Conservation (phyloP, 2,329 filamentous ascomycete species). For the Trematosphaeria pertusa region DNA sequence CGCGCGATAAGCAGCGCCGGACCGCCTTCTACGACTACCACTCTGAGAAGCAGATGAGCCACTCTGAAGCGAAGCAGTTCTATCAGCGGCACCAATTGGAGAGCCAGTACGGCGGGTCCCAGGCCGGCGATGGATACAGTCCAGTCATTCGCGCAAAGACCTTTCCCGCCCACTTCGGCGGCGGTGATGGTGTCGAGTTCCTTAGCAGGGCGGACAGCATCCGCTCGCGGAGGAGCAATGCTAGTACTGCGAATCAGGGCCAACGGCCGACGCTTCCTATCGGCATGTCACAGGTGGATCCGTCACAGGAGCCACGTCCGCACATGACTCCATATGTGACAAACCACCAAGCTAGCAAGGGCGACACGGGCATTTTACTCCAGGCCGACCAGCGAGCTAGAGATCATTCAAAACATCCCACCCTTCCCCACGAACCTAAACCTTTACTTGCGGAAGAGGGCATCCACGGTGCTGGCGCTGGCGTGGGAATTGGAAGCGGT, state of each 20-base stretch:
- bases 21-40: constrained; percentile 94
- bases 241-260: constrained; percentile 37
- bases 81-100: constrained; percentile 87
- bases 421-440: constrained; percentile 63
- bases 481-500: constrained; percentile 67
- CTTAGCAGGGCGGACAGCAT: constrained; percentile 51
- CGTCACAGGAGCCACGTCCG: constrained; percentile 33
- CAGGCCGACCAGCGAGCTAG: constrained; percentile 57
- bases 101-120: constrained; percentile 52
- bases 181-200: constrained; percentile 42
- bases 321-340: constrained; percentile 23
- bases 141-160: constrained; percentile 55
- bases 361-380: constrained; percentile 42
- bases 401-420: constrained; percentile 59
- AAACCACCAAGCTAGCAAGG: constrained; percentile 17
- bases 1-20: constrained; percentile 64
- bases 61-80: constrained; percentile 93
- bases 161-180: constrained; percentile 50
- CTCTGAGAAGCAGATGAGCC: constrained; percentile 91
- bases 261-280: constrained; percentile 32
- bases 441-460: constrained; percentile 62
- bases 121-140: constrained; percentile 48
- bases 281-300: constrained; percentile 39
- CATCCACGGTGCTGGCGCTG: constrained; percentile 64
- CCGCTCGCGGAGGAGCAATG: constrained; percentile 50